Conservation (phyloP, 768 basidiomycete genomes). For the Boletus coccyginus region DNA sequence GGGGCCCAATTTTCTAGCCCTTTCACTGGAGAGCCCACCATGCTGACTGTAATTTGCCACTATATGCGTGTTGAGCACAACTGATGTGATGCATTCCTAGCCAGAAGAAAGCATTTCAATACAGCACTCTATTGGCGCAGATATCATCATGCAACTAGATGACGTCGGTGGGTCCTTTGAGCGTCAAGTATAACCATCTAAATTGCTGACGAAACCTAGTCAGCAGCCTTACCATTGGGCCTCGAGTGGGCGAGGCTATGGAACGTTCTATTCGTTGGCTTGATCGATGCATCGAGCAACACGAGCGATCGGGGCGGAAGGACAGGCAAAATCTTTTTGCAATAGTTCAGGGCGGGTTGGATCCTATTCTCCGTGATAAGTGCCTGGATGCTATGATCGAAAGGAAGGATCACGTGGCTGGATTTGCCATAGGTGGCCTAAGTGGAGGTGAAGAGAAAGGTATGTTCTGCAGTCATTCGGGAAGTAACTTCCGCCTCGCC, state of each 20-base stretch:
- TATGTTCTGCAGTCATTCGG: constrained; percentile 24
- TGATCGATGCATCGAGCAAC: constrained; percentile 79
- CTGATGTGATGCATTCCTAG: constrained; percentile 35
- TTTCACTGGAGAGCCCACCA: constrained; percentile 83
- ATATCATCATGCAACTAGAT: constrained; percentile 95
- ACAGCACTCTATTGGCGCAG: constrained; percentile 87
- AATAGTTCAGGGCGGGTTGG: constrained; percentile 87
- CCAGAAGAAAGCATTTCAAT: constrained; percentile 91
- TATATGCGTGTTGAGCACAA: background rate
- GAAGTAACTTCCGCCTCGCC: constrained; percentile 2
- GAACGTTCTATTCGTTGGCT: constrained; percentile 86
- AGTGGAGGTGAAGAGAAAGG: constrained; percentile 94
- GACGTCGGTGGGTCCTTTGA: constrained; percentile 66
- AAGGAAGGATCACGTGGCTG: constrained; percentile 73
- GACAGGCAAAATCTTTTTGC: constrained; percentile 83
- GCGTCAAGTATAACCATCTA: background rate
- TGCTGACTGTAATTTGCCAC: constrained; percentile 65
- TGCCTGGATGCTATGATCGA: constrained; percentile 83
- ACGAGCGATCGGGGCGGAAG: constrained; percentile 63
- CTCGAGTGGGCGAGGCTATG: constrained; percentile 87
- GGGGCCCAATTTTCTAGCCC: constrained; percentile 84
- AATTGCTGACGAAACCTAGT: constrained; percentile 41
- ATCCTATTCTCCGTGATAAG: constrained; percentile 63
- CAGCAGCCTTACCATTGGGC: constrained; percentile 74
- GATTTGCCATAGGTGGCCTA: constrained; percentile 87